Evolutionary conservation across 1,139 yeast genomes (phyloP).

Genomic region (Hansenula anomala): DNA sequence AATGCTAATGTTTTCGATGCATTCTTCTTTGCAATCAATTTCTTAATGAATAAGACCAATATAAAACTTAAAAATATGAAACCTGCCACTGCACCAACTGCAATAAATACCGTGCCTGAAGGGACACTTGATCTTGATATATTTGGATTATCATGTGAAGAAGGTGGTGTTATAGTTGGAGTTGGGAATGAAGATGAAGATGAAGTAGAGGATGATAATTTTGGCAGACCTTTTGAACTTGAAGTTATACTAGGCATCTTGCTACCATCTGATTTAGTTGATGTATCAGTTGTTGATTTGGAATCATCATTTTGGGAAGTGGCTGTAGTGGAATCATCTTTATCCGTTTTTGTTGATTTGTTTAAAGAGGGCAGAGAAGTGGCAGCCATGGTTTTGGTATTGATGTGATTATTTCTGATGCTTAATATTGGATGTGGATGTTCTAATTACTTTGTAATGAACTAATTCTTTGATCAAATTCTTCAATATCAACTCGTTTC

Average conservation of each 20-base stretch:
- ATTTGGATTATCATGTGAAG: constrained; percentile 56
- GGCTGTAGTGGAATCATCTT: not conserved
- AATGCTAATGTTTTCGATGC: constrained; percentile 13
- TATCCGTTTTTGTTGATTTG: not conserved
- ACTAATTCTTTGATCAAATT: too few species aligned
- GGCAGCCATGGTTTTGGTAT: not conserved
- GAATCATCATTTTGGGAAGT: not conserved
- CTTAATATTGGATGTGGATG: too few species aligned
- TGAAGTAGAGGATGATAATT: constrained; percentile 26
- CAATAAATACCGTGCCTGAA: constrained; percentile 75
- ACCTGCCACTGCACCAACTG: constrained; percentile 67
- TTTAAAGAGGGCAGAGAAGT: not conserved
- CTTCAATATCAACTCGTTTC: not conserved
- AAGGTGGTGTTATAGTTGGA: constrained; percentile 63
- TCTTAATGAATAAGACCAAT: constrained; percentile 20
- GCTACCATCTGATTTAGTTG: not conserved
- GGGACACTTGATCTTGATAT: constrained; percentile 48
- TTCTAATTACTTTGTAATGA: too few species aligned
- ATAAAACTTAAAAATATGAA: constrained; percentile 25
- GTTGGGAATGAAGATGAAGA: constrained; percentile 30
- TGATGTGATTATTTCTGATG: not conserved
- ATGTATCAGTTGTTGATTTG: not conserved
- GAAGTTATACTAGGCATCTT: not conserved
- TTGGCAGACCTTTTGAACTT: constrained; percentile 9
- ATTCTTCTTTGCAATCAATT: constrained; percentile 12